Evolutionary conservation across 1,139 yeast genomes (phyloP), one percentile per base, ranked within the genome.

Genomic region (Geotrichum citri-aurantii): DNA sequence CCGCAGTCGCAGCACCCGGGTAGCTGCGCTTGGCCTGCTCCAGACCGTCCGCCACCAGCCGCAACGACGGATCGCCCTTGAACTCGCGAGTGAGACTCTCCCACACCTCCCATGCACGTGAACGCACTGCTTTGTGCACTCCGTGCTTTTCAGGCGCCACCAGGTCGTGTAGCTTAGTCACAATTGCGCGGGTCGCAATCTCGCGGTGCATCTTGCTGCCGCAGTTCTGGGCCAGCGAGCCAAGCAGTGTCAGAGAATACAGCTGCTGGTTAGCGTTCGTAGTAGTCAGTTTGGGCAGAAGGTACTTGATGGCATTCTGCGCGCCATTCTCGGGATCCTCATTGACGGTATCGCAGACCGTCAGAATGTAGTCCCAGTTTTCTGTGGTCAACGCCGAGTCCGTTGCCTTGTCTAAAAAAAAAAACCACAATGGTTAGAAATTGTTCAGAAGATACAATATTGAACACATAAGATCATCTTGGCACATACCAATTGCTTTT

Each of bases 161-260:
- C 60, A 78, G 77, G 40, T 83, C 68, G 54, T 93, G 75, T 26
- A 78, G 77, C 51, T 78, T 77, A 33, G 90, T 81, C 69, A 91
- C 90, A 37, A 37, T 37, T 10, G 79, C 69, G 64, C 81, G 82
- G 24, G 91, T 78, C 42, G 96, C 92, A 50, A 92, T 84, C 66
- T 86, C 89, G 63, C 88, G 91, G 66, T 85, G 85, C 81, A 88
- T 82, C 65, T 91, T 79, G 1, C 96, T 85, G 1, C 98, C 98
- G 74, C 98, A 92, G 70, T 93, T 93, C 71, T 91, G 97, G 0
- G 96, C 96, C 44, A 90, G 73, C 0, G 97, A 86, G 17, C 83
- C 80, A 21, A 89, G 74, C 57, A 92, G 74, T 0, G 52, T 40
- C 56, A 93, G 73, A 0, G 95, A 73, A 65, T 96, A 79, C 57